A percentile compares a stretch with the other conserved stretches of the same genome.
Conservation (phyloP, 768 basidiomycete genomes). For the Boletus bicolor region DNA sequence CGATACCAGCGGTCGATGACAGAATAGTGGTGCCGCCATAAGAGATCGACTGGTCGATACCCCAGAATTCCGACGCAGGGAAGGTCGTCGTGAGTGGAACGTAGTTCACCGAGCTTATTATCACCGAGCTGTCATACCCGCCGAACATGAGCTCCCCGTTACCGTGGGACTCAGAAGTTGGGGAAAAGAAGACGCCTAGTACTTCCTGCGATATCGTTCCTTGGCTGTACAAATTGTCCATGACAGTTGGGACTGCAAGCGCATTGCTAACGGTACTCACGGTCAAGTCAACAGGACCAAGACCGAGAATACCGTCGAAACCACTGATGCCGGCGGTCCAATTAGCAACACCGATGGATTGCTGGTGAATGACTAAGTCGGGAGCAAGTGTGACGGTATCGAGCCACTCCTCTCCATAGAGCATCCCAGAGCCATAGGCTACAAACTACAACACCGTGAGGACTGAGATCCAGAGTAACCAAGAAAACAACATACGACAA, state of each 20-base stretch:
- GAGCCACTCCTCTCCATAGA: constrained; percentile 13
- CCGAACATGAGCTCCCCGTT: constrained; percentile 30
- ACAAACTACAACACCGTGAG: not conserved
- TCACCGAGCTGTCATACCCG: constrained; percentile 17
- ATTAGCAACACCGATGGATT: constrained; percentile 37
- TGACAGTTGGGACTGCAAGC: constrained; percentile 31
- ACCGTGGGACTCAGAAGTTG: constrained; percentile 18
- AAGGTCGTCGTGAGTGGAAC: constrained; percentile 23
- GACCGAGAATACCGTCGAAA: constrained; percentile 42
- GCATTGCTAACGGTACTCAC: constrained; percentile 16
- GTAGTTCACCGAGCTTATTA: constrained; percentile 23
- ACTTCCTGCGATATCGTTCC: constrained; percentile 26
- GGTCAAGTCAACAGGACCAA: constrained; percentile 36
- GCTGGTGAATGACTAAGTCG: constrained; percentile 14
- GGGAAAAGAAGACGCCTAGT: constrained; percentile 33
- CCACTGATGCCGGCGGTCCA: constrained; percentile 24
- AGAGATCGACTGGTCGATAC: constrained; percentile 31
- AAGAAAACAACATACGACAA: constrained; percentile 18
- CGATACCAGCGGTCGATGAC: constrained; percentile 29
- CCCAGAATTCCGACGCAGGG: constrained; percentile 31
- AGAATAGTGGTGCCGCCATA: constrained; percentile 26
- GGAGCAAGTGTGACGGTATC: constrained; percentile 11
- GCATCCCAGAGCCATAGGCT: not conserved
- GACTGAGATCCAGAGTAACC: not conserved
- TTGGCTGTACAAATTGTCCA: constrained; percentile 33